A percentile compares a stretch with the other conserved stretches of the same genome.
Conservation (phyloP, 805 yeast genomes). For the Candida ipomoeae region DNA sequence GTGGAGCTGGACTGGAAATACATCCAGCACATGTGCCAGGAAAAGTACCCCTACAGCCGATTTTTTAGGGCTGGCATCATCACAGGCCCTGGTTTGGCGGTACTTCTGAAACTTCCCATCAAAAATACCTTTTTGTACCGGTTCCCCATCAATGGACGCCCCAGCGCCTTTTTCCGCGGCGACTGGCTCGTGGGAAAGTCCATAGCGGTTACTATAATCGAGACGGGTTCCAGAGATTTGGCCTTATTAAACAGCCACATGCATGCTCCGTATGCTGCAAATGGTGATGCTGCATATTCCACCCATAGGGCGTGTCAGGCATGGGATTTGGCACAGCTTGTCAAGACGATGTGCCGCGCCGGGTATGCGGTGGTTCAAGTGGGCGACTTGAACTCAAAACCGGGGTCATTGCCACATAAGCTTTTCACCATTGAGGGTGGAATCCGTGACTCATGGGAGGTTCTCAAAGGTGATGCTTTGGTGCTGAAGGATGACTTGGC, state of each 20-base stretch:
- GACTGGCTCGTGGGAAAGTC: constrained; percentile 98
- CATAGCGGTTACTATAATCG: constrained; percentile 64
- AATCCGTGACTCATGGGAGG: constrained; percentile 79
- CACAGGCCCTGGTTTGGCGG: constrained; percentile 89
- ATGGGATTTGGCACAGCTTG: constrained; percentile 82
- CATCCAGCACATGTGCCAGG: constrained; percentile 43
- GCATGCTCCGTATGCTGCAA: constrained; percentile 89
- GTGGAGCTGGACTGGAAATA: constrained; percentile 76
- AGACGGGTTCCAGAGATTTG: constrained; percentile 47
- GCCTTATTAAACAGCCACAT: constrained; percentile 88
- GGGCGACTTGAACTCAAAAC: constrained; percentile 89
- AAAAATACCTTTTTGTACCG: constrained; percentile 72
- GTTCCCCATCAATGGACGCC: constrained; percentile 90
- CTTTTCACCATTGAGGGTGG: constrained; percentile 68
- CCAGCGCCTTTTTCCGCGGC: constrained; percentile 89
- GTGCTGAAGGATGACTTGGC: constrained; percentile 22
- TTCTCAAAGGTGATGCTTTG: constrained; percentile 44
- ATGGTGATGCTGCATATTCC: constrained; percentile 84
- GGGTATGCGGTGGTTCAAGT: constrained; percentile 87
- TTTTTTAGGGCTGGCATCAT: constrained; percentile 78
- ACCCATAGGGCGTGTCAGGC: constrained; percentile 95
- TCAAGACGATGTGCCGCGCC: constrained; percentile 55
- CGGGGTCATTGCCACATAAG: constrained; percentile 78
- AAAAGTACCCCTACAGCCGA: constrained; percentile 58
- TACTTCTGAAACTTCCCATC: constrained; percentile 81